Evolutionary conservation across 371 early-diverging fungal species (phyloP).

Genomic region (Circinella minor): DNA sequence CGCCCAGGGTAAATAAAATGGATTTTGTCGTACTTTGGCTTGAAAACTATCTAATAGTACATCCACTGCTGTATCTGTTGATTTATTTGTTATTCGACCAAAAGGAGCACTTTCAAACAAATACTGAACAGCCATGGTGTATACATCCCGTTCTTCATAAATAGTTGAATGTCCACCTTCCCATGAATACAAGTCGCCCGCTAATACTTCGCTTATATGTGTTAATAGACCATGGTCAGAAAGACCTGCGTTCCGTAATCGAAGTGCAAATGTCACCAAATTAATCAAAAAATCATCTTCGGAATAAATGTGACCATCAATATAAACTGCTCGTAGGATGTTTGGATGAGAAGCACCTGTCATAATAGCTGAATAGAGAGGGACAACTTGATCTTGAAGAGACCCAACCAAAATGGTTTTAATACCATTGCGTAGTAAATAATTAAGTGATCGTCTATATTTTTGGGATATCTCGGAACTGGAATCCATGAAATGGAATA

Average conservation of each 20-base stretch:
- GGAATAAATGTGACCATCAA: constrained; percentile 80
- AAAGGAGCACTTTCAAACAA: constrained; percentile 47
- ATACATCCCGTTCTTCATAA: constrained; percentile 92
- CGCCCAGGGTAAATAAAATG: constrained; percentile 90
- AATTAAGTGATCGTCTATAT: constrained; percentile 74
- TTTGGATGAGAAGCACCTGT: constrained; percentile 87
- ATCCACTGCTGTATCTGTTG: constrained; percentile 13
- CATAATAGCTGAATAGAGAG: constrained; percentile 94
- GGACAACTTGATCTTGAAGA: constrained; percentile 96
- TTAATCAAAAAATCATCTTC: constrained; percentile 86
- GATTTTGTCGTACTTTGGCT: constrained; percentile 73
- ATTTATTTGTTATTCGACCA: constrained; percentile 19
- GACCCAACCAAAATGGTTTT: constrained; percentile 75
- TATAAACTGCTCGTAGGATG: constrained; percentile 89
- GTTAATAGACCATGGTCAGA: constrained; percentile 85
- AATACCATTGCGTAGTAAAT: constrained; percentile 71
- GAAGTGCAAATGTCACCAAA: constrained; percentile 83
- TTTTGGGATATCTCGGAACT: constrained; percentile 66
- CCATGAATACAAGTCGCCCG: constrained; percentile 88
- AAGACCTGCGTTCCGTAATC: constrained; percentile 84
- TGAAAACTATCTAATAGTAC: constrained; percentile 44
- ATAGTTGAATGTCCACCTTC: constrained; percentile 93
- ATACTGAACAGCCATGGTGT: constrained; percentile 60
- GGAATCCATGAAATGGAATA: constrained; percentile 93
- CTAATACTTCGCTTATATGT: constrained; percentile 84